phyloP scores from a whole-genome alignment of 768 basidiomycete genomes.

The Suillus cothurnatus region DNA sequence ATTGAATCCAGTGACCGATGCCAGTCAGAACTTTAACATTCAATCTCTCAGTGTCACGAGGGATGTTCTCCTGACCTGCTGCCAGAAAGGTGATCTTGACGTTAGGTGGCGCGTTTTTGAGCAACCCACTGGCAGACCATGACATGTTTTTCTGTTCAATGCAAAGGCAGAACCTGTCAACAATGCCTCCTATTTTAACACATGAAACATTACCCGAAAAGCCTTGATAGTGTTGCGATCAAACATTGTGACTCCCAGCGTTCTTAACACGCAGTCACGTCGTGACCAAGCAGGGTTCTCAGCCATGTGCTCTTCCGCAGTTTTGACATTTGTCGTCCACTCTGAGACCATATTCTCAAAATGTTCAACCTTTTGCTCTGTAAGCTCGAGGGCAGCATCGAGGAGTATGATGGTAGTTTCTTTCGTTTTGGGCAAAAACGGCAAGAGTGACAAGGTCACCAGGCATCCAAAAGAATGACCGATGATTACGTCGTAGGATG shows the following conservation, averaged over 20 bases:
- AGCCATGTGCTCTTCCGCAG: background rate
- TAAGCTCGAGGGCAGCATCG: conserved; percentile 12
- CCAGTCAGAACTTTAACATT: conserved; percentile 11
- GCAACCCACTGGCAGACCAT: conserved; percentile 18
- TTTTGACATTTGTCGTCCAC: background rate
- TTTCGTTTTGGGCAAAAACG: conserved; percentile 14
- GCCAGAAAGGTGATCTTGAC: conserved; percentile 20
- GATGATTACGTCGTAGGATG: conserved; percentile 20
- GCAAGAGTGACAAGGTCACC: conserved; percentile 17
- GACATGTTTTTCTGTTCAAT: conserved; percentile 13
- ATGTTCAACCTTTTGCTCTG: background rate
- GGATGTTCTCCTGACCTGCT: conserved; percentile 26
- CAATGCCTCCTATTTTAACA: background rate
- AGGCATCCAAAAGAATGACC: conserved; percentile 23
- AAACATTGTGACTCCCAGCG: conserved; percentile 12
- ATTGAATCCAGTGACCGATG: conserved; percentile 29
- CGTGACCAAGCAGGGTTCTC: conserved; percentile 24
- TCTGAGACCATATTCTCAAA: background rate
- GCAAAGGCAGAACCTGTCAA: background rate
- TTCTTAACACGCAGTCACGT: conserved; percentile 14
- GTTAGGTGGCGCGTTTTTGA: conserved; percentile 5
- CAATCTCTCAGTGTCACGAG: conserved; percentile 1
- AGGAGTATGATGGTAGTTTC: conserved; percentile 15
- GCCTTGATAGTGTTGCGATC: background rate
- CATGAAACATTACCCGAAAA: background rate